Evolutionary conservation across 1,284 basidiomycete genomes (phyloP).

Genomic region (Macrocystidia cucumis): DNA sequence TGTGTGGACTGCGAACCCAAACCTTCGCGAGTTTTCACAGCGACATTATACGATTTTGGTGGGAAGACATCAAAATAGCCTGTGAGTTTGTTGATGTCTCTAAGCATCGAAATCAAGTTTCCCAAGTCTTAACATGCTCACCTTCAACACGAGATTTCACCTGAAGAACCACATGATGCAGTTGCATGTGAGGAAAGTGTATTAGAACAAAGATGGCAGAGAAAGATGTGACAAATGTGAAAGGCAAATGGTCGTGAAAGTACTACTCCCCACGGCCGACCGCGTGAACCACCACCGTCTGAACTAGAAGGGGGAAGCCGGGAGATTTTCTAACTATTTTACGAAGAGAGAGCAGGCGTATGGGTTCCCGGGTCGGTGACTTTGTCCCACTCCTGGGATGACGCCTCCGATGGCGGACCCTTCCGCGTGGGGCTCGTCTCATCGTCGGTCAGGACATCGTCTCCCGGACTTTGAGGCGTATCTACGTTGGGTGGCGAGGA

Average conservation of each 20-base stretch:
- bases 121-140: conserved; percentile 38
- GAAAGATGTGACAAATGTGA: conserved; percentile 15
- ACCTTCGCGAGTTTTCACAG: conserved; percentile 37
- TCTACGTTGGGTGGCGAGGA: conserved; percentile 27
- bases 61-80: conserved; percentile 74
- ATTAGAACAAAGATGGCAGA: conserved; percentile 50
- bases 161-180: conserved; percentile 29
- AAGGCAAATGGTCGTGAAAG: conserved; percentile 7
- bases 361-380: conserved; percentile 65
- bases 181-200: conserved; percentile 33
- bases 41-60: conserved; percentile 59
- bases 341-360: conserved; percentile 33
- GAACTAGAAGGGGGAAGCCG: conserved; percentile 7
- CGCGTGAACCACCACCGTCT: conserved; percentile 11
- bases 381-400: conserved; percentile 79
- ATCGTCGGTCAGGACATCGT: conserved; percentile 40
- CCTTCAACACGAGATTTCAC: conserved; percentile 65
- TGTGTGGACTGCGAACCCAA: conserved; percentile 27
- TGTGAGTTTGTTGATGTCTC: conserved; percentile 23
- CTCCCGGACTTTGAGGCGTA: conserved; percentile 24
- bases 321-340: conserved; percentile 15
- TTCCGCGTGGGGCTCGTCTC: conserved; percentile 51
- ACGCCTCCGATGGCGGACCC: conserved; percentile 72
- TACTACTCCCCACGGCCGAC: conserved; percentile 10
- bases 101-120: conserved; percentile 20